Base-by-base conservation (phyloP, 2,329 filamentous ascomycete species). In the Xylariaceae sp. region DNA sequence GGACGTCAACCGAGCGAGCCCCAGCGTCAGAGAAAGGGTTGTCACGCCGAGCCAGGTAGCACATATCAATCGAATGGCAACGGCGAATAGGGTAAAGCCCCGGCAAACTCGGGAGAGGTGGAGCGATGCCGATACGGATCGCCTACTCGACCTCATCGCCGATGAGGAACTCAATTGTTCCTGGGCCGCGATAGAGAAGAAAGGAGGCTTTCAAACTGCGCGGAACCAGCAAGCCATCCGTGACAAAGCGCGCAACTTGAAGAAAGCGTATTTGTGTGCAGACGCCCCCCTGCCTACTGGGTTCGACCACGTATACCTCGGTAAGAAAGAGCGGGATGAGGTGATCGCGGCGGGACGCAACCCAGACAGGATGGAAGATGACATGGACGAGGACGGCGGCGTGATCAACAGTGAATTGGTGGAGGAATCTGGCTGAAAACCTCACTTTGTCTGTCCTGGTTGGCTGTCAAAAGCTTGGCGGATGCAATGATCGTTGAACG, bases 211-310 rank as follows among this genome's bases (percentile, higher is more conserved):
- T 51, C 70, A 77, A 43, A 60, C 67, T 12, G 64, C 64, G 1
- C 77, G 80, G 48, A 74, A 76, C 61, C 80, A 82, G 68, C 80
- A 82, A 65, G 76, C 78, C 3, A 73, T 80, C 54, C 78, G 80
- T 5, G 80, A 83, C 71, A 80, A 78, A 67, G 80, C 80, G n/a
- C 76, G 80, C 48, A 76, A 80, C 53, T 60, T 81, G 52, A 83
- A 83, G 69, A 76, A 79, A 37, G 74, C 77, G 34, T 72, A 77
- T 45, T 69, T 83, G 12, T 72, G 72, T 49, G 65, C 68, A 2
- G 77, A 81, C 62, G 57, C 55, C 2, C 39, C 68, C 7, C 67
- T 83, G 3, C 78, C 79, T 1, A 66, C 68, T 0, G 70, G 72
- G 4, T 83, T 83, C 55, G 77, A 83, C 58, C 64, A 69, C 3